Percentiles rank a stretch among this genome's conserved stretches.
Evolutionary conservation across 768 basidiomycete species (phyloP).

Genomic region (Steccherinum ochraceum): DNA sequence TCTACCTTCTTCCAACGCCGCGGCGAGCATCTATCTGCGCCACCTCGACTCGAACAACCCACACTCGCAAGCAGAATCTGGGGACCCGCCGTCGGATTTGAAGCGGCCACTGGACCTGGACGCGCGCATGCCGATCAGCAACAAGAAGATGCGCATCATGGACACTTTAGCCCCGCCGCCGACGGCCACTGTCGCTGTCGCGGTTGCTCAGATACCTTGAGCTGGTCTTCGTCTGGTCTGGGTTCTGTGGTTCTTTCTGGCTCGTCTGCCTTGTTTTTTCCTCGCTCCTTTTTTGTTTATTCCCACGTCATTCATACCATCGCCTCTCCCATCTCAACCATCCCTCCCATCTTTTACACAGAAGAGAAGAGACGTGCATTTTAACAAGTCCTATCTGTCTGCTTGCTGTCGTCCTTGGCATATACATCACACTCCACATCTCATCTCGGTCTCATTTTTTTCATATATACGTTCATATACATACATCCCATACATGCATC

Average conservation of each 20-base stretch:
- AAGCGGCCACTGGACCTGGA: constrained; percentile 55
- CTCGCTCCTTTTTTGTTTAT: neutral
- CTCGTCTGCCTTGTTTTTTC: too few species aligned
- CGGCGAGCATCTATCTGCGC: constrained; percentile 14
- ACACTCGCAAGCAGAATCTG: neutral
- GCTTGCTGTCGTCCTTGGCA: neutral
- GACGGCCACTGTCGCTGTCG: constrained; percentile 28
- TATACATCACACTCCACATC: neutral
- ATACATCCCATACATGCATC: neutral
- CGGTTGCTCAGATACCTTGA: constrained; percentile 50
- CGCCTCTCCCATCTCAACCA: neutral
- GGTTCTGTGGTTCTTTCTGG: too few species aligned
- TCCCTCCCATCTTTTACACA: too few species aligned
- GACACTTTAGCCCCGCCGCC: constrained; percentile 18
- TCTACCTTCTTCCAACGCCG: constrained; percentile 11
- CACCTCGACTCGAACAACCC: constrained; percentile 12
- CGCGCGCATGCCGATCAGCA: constrained; percentile 32
- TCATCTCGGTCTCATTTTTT: neutral
- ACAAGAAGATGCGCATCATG: constrained; percentile 73
- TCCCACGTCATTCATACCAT: neutral
- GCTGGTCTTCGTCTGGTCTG: constrained; percentile 6
- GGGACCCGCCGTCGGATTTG: constrained; percentile 41
- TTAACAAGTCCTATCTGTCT: neutral
- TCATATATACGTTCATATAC: neutral
- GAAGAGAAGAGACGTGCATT: too few species aligned